Base-by-base conservation (phyloP, 1,284 basidiomycete species). In the Tilletia walkeri region DNA sequence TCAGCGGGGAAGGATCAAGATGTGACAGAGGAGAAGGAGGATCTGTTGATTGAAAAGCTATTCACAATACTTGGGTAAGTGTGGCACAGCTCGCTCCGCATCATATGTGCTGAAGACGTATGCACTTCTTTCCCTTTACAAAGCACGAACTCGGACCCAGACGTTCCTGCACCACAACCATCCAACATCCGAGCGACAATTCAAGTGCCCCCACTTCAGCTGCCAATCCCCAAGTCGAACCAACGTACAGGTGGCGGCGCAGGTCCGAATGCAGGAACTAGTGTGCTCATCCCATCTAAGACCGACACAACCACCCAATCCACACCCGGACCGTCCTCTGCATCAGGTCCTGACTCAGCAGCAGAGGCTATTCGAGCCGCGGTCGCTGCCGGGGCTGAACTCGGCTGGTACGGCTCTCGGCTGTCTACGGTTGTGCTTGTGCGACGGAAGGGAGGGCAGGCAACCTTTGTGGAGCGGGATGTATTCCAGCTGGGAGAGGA, bases 401-500 rank as follows among this genome's bases (percentile, higher is more conserved):
- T 12, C 7, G 72, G 73, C n/a, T 76, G 74, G 73, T 78, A 78
- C 59, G 77, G 72, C 0, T 76, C 77, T 0, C 20, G 77, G 14
- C 75, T 75, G 1, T 70, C 71, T 16, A 78, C 77, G 3, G 71
- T 78, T 30, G 70, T 76, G 41, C 68, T 72, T 6, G 18, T 75
- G 2, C 34, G 66, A 4, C 75, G 71, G 30, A 49, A 68, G 20
- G 74, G 20, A 14, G 49, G 50, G 12, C 30, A 34, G 3, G 73
- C 70, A 0, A 71, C 41, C 10, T 54, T 77, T 18, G 70, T 77
- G 12, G 76, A 77, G 59, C 61, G 76, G 9, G 74, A 77, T 45
- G 73, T 70, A 14, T 76, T 75, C 61, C 45, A 41, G 39, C n/a
- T 70, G 1, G 53, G 50, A 4, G 47, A 38, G 4, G 63, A 34